phyloP scores from a whole-genome alignment of 768 basidiomycete species.

The Tricholoma sp. region DNA sequence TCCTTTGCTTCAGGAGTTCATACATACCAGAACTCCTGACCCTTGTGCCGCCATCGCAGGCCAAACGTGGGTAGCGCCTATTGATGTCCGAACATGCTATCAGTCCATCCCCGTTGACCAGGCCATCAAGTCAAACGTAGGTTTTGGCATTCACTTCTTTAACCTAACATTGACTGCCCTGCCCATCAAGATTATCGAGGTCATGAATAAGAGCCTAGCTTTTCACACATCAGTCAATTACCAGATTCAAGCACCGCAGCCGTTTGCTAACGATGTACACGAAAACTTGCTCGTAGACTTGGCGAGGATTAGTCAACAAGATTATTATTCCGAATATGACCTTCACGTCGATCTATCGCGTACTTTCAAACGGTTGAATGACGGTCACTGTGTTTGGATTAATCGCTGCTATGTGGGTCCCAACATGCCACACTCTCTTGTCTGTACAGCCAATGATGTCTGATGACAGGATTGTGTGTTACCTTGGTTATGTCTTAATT shows the following conservation, averaged over 20 bases:
- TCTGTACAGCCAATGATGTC: not conserved
- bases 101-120: conserved; percentile 43
- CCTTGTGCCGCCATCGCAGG: conserved; percentile 50
- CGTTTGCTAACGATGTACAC: conserved; percentile 50
- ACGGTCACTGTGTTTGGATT: conserved; percentile 54
- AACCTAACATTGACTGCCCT: not conserved
- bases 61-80: conserved; percentile 50
- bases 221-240: conserved; percentile 65
- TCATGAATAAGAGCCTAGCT: conserved; percentile 50
- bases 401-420: conserved; percentile 52
- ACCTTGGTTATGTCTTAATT: not conserved
- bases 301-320: conserved; percentile 36
- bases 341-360: conserved; percentile 51
- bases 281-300: conserved; percentile 50
- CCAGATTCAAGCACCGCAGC: conserved; percentile 47
- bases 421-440: conserved; percentile 6
- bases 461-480: conserved; percentile 16
- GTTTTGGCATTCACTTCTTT: conserved; percentile 7
- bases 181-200: conserved; percentile 54
- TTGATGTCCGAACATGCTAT: conserved; percentile 47
- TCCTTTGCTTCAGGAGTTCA: not conserved
- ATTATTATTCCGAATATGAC: conserved; percentile 48
- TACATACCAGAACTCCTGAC: conserved; percentile 20
- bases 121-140: conserved; percentile 45
- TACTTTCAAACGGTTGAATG: conserved; percentile 49